Evolutionary conservation across 768 basidiomycete species (phyloP), one percentile per base, ranked within the genome.

Genomic region (Sistotremastrum suecicum): DNA sequence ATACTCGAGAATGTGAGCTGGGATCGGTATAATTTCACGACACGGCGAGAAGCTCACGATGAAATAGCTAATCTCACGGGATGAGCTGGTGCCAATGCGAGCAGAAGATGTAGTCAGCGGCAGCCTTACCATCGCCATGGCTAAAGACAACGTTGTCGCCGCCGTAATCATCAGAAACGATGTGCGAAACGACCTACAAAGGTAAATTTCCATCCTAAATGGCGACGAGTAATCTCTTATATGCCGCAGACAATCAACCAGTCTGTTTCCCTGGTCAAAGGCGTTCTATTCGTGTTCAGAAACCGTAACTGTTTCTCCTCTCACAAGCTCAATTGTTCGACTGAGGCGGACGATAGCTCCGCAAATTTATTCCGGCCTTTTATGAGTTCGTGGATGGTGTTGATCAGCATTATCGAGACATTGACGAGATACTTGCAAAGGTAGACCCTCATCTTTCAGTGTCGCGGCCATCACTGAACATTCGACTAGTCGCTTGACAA

Each of bases 351-450:
- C 39, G 30, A 31, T 65, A 94, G 79, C 84, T 94, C 48, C 80
- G 88, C 29, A 70, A 68, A 38, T 97, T 94, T 56, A 84, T 95
- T 36, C 84, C 91, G 53, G 89, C 88, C 54, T 98, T 95, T 66
- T 94, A 97, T 58, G 81, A 88, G 28, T 99, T 98, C 60, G 79
- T 92, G 0, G 95, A 99, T 54, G 94, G 94, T 6, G 85, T 95
- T 4, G 80, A 84, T 2, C 87, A 92, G 57, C 84, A 89, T 48
- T 85, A 91, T 60, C 74, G 83, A 38, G 84, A 92, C 57, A 86
- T 92, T 33, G 92, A 98, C 54, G 89, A 90, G 45, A 69, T 97
- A 6, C 62, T 99, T 43, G 82, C 81, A 64, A 90, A 82, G 71
- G 94, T 91, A 55, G 47, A 57, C 36, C 6, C 9, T 41, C 29